Percentiles rank a stretch among this genome's conserved stretches.
Evolutionary conservation across 345 rosid species (phyloP).

Genomic region (Rhodomyrtus tomentosa): DNA sequence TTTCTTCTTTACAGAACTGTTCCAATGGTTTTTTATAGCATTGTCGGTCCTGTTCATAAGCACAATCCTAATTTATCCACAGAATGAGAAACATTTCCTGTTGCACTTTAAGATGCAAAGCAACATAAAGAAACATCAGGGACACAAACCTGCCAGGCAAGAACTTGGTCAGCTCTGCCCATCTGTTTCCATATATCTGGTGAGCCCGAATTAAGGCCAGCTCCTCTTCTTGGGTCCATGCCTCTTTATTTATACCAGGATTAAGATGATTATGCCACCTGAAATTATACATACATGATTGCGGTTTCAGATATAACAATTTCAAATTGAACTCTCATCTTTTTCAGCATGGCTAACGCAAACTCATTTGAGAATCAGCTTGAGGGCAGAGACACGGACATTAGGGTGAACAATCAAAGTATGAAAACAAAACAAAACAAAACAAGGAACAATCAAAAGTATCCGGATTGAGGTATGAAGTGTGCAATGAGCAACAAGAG

Average conservation of each 20-base stretch:
- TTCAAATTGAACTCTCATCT: background rate
- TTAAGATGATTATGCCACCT: conserved; percentile 99
- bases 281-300: background rate
- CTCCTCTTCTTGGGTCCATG: conserved; percentile 99
- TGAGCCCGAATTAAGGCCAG: conserved; percentile 92
- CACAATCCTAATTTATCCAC: background rate
- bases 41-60: conserved; percentile 88
- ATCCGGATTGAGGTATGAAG: background rate
- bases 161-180: conserved; percentile 97
- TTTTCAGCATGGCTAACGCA: background rate
- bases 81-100: background rate
- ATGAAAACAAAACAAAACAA: background rate
- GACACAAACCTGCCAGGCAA: conserved; percentile 88
- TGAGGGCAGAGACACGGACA: background rate
- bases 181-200: conserved; percentile 91
- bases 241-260: conserved; percentile 93
- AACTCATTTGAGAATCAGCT: background rate
- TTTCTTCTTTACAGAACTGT: conserved; percentile 99
- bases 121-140: background rate
- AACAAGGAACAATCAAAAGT: background rate
- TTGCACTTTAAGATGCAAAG: background rate
- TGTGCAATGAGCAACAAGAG: background rate
- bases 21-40: conserved; percentile 98
- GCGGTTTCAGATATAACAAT: background rate
- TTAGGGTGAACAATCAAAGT: background rate